Conservation (phyloP, 345 rosid genomes). For the Excoecaria agallocha region DNA sequence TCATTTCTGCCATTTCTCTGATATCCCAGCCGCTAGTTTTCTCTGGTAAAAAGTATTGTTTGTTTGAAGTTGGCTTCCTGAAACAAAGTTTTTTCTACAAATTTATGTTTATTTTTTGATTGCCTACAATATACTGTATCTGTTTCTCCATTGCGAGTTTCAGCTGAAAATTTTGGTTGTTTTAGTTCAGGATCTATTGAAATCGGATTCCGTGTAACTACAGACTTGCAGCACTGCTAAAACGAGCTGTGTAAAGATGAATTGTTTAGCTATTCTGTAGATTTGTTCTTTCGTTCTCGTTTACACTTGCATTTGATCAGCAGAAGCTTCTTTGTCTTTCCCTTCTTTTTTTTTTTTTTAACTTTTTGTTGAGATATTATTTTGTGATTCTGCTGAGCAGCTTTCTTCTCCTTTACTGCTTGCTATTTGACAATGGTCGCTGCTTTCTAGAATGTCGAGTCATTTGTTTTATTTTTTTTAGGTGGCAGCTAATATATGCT, state of each 20-base stretch:
- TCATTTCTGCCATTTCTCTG: conserved; percentile 15
- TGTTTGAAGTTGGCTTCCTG: neutral
- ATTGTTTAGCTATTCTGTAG: neutral
- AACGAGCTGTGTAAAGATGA: neutral
- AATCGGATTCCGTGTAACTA: neutral
- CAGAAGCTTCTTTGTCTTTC: neutral
- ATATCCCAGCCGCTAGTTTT: neutral
- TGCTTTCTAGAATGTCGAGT: conserved; percentile 5
- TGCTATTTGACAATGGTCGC: neutral
- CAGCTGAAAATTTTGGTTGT: too few relatives aligned
- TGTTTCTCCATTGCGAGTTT: conserved; percentile 11
- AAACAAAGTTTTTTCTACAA: neutral
- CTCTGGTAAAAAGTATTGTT: neutral
- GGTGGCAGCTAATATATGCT: neutral
- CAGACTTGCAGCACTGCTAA: conserved; percentile 6
- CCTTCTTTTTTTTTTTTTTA: too few relatives aligned
- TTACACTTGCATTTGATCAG: conserved; percentile 5
- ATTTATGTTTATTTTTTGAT: conserved; percentile 12
- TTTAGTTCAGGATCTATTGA: conserved; percentile 38
- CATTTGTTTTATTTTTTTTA: neutral
- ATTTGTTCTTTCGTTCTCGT: neutral
- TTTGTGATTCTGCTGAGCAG: neutral
- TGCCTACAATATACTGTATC: conserved; percentile 38
- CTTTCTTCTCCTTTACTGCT: neutral
- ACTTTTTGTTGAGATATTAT: too few relatives aligned